Percentiles rank a stretch among this genome's conserved stretches.
Conservation (phyloP, 257 asterid genomes). For the Cinchona pubescens region DNA sequence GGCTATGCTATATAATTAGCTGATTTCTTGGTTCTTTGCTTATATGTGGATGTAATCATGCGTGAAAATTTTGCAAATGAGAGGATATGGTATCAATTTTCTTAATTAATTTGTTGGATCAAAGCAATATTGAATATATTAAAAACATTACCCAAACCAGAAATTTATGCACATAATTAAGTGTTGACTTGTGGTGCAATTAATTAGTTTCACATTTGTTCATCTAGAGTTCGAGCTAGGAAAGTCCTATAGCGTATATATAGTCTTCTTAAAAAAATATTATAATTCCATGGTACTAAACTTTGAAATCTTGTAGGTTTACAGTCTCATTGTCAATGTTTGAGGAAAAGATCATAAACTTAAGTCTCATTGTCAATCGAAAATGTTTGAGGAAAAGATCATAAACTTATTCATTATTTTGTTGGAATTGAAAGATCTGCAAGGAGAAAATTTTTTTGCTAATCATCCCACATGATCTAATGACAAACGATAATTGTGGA, state of each 20-base stretch:
- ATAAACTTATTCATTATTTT: neutral
- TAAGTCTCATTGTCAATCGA: neutral
- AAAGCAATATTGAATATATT: neutral
- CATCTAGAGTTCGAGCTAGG: neutral
- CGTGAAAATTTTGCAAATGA: slow-evolving; percentile 1
- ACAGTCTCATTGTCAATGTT: neutral
- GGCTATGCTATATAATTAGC: too few species aligned
- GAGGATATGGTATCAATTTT: neutral
- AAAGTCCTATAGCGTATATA: neutral
- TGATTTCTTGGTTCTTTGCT: slow-evolving; percentile 8
- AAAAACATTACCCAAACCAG: neutral
- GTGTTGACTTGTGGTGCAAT: neutral
- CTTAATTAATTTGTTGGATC: neutral
- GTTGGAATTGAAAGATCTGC: neutral
- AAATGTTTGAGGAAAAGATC: neutral
- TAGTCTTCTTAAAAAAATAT: neutral
- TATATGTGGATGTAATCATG: neutral
- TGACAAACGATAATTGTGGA: too few species aligned
- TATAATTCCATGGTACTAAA: neutral
- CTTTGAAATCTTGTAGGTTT: too few species aligned
- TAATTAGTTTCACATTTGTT: neutral
- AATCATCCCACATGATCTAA: too few species aligned
- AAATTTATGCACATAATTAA: neutral
- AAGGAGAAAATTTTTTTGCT: too few species aligned
- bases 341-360: neutral